Evolutionary conservation across 805 yeast species (phyloP).

Genomic region (Sporopachydermia quercuum): DNA sequence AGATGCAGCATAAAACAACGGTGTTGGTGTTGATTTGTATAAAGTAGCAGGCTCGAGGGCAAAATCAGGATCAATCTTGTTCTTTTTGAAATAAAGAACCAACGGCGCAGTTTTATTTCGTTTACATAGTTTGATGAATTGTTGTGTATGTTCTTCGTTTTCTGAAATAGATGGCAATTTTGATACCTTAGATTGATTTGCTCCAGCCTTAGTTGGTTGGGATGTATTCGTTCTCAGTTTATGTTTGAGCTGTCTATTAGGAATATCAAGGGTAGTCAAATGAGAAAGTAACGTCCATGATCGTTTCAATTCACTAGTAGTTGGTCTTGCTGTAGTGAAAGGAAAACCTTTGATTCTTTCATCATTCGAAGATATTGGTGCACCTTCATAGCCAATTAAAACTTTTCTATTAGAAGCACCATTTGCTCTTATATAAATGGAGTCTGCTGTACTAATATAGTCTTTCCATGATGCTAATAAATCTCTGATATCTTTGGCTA

Average conservation of each 20-base stretch:
- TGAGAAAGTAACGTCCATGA: constrained; percentile 75
- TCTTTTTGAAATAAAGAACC: constrained; percentile 41
- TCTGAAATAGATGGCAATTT: constrained; percentile 13
- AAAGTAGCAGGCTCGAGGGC: constrained; percentile 37
- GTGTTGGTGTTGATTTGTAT: constrained; percentile 47
- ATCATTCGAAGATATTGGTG: constrained; percentile 38
- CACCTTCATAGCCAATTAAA: constrained; percentile 51
- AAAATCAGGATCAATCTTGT: constrained; percentile 39
- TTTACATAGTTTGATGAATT: constrained; percentile 43
- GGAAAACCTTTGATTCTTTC: constrained; percentile 59
- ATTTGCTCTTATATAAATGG: constrained; percentile 68
- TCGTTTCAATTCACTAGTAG: constrained; percentile 59
- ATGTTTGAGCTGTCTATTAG: constrained; percentile 22
- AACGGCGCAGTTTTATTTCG: constrained; percentile 69
- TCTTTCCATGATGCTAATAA: constrained; percentile 51
- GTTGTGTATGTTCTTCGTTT: constrained; percentile 38
- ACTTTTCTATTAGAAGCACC: constrained; percentile 54
- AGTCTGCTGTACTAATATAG: constrained; percentile 43
- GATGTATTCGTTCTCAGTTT: constrained; percentile 4
- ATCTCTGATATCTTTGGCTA: constrained; percentile 63
- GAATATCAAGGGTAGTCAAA: constrained; percentile 37
- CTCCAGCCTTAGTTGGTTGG: constrained; percentile 5
- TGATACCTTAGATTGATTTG: constrained; percentile 10
- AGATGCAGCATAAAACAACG: constrained; percentile 65
- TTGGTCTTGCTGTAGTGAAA: constrained; percentile 81